phyloP scores from a whole-genome alignment of 78 protist genomes.

The Goniomonas avonlea region DNA sequence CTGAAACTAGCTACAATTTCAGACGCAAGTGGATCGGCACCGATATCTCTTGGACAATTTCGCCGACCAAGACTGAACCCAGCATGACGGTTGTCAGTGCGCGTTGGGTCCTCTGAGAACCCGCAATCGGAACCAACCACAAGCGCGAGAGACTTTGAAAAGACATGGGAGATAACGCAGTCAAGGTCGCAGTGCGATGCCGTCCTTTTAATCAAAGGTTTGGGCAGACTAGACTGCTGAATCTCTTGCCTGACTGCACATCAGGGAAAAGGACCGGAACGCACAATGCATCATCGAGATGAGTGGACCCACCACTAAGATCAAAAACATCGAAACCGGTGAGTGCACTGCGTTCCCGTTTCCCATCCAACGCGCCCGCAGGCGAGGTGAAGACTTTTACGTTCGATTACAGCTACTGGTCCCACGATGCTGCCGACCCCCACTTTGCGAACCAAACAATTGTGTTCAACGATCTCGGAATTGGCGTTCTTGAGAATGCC shows the following conservation, averaged over 20 bases:
- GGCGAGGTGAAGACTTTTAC: slow-evolving; percentile 36
- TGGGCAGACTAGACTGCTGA: too few relatives aligned
- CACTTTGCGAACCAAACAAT: slow-evolving; percentile 42
- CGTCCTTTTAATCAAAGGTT: slow-evolving; percentile 37
- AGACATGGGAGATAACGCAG: not conserved
- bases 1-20: too few relatives aligned
- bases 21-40: too few relatives aligned
- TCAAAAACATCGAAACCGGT: slow-evolving; percentile 31
- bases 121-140: too few relatives aligned
- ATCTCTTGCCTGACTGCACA: too few relatives aligned
- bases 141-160: too few relatives aligned
- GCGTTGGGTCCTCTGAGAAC: too few relatives aligned
- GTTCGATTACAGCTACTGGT: slow-evolving; percentile 65
- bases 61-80: too few relatives aligned
- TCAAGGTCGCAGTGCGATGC: slow-evolving; percentile 50
- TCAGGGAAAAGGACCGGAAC: not conserved
- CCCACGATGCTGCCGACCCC: not conserved
- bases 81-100: too few relatives aligned
- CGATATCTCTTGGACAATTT: too few relatives aligned
- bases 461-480: slow-evolving; percentile 53
- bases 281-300: not conserved
- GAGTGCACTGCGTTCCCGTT: not conserved
- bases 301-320: slow-evolving; percentile 17
- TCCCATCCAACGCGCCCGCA: not conserved
- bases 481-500: slow-evolving; percentile 40